These are phyloP conservation scores for Senecio squalidus DNA, from an alignment of 140 eudicot species.

Conservation along the genomic window DNA sequence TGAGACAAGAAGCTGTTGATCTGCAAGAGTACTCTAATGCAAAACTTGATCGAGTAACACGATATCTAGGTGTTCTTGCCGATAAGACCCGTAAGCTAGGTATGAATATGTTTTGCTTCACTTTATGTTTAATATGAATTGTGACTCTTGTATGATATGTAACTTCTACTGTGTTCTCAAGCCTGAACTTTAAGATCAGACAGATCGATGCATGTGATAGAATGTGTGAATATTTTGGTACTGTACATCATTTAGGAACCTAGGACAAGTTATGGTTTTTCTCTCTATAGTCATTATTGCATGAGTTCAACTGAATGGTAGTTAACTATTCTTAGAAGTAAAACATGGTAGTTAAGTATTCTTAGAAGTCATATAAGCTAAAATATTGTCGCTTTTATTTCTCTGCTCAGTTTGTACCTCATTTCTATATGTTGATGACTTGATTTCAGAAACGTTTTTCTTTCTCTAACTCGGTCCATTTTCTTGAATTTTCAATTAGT, in stretches of 20 bases:
- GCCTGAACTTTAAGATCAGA: background rate
- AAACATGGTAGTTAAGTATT: constrained; percentile 7
- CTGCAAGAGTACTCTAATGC: constrained; percentile 96
- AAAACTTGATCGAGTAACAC: constrained; percentile 89
- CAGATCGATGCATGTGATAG: constrained; percentile 2
- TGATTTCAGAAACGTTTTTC: too few relatives aligned
- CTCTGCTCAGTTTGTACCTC: constrained; percentile 4
- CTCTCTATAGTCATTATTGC: background rate
- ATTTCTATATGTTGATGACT: background rate
- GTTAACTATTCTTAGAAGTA: constrained; percentile 3
- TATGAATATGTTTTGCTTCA: constrained; percentile 28
- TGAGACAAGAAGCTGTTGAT: constrained; percentile 92
- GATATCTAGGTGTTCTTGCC: constrained; percentile 93
- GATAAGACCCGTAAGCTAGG: constrained; percentile 94
- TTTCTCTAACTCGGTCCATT: too few relatives aligned
- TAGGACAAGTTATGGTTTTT: background rate
- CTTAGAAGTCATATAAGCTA: constrained; percentile 2
- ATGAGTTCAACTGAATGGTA: background rate
- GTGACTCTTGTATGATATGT: constrained; percentile 5
- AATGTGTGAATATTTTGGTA: constrained; percentile 1
- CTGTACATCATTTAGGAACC: background rate
- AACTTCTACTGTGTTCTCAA: background rate
- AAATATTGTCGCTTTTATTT: background rate
- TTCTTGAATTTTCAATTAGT: background rate
- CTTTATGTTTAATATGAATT: constrained; percentile 8